Evolutionary conservation across 1,284 basidiomycete genomes (phyloP).

Genomic region (Cryptococcus amylolentus): DNA sequence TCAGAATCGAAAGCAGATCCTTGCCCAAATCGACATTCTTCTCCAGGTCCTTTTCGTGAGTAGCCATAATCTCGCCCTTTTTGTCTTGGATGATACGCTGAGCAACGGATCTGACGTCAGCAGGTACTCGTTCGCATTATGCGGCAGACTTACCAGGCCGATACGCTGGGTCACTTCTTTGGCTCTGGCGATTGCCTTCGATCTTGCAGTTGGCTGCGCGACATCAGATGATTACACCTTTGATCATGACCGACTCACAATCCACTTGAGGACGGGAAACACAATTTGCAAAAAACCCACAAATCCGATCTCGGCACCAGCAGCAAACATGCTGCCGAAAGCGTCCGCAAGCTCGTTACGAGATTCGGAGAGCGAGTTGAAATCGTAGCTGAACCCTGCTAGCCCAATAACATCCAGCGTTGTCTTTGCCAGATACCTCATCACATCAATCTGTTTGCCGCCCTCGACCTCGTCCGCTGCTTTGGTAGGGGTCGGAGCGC

Average conservation of each 20-base stretch:
- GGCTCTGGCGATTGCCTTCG: conserved; percentile 50
- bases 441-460: conserved; percentile 55
- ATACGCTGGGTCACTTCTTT: conserved; percentile 57
- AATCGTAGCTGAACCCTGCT: conserved; percentile 66
- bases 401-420: conserved; percentile 69
- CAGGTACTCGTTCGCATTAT: neutral
- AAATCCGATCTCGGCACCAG: conserved; percentile 48
- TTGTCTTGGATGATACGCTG: conserved; percentile 56
- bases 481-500: neutral
- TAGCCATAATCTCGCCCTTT: conserved; percentile 41
- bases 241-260: conserved; percentile 52
- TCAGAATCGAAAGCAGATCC: conserved; percentile 52
- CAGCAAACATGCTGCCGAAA: conserved; percentile 31
- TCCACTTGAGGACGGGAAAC: conserved; percentile 58
- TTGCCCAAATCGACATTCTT: conserved; percentile 52
- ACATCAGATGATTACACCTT: neutral
- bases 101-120: neutral
- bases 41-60: conserved; percentile 36
- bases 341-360: conserved; percentile 38
- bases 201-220: conserved; percentile 29
- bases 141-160: conserved; percentile 48
- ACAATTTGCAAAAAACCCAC: conserved; percentile 61
- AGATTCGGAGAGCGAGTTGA: conserved; percentile 47
- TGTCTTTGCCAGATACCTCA: conserved; percentile 60
- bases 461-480: conserved; percentile 15